Evolutionary conservation across 176 grass and related monocot species (phyloP).

Genomic region (Triticum urartu): DNA sequence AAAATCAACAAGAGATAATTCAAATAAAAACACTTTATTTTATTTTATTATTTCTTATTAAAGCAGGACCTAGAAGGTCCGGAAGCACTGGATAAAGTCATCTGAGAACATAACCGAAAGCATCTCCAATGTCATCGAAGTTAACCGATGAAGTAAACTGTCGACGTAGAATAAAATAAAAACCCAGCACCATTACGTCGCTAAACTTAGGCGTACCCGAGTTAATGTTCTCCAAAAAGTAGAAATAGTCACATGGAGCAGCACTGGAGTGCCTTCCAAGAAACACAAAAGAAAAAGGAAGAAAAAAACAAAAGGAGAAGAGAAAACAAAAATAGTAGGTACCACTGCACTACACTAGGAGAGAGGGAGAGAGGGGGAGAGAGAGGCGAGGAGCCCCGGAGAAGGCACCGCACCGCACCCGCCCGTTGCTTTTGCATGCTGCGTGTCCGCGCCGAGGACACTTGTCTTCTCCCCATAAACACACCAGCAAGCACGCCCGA

Average conservation of each 20-base stretch:
- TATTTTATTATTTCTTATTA: not conserved
- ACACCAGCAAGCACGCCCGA: slow-evolving; percentile 15
- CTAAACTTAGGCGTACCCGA: not conserved
- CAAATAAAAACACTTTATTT: not conserved
- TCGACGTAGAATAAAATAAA: not conserved
- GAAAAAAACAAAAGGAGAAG: not conserved
- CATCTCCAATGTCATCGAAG: not conserved
- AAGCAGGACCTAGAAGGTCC: not conserved
- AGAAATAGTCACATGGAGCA: not conserved
- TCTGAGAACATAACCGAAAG: not conserved
- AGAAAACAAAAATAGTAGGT: not conserved
- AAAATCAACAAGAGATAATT: not conserved
- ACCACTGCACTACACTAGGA: not conserved
- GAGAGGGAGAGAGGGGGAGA: not conserved
- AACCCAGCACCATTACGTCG: not conserved
- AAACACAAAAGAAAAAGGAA: not conserved
- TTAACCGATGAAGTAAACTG: not conserved
- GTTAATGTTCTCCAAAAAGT: not conserved
- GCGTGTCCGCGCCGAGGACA: slow-evolving; percentile 41
- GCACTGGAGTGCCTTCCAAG: not conserved
- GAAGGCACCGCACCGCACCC: slow-evolving; percentile 33
- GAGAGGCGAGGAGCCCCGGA: slow-evolving; percentile 28
- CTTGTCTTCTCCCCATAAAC: slow-evolving; percentile 33
- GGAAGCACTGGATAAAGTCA: not conserved
- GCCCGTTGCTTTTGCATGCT: slow-evolving; percentile 35